Base-by-base conservation (phyloP, 139 green algal species). In the Zygnema cylindricum region DNA sequence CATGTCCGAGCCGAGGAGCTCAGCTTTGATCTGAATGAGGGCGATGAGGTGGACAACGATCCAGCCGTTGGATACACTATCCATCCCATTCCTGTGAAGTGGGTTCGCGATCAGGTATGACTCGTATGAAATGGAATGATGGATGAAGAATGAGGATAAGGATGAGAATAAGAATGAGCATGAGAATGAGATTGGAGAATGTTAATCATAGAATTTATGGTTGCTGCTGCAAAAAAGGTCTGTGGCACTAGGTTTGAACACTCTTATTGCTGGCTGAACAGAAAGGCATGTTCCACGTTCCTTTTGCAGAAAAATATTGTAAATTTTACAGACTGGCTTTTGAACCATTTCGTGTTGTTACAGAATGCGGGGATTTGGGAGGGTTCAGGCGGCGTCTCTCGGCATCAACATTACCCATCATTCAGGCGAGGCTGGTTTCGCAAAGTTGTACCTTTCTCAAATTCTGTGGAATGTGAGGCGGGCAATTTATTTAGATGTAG, bases 381-480 rank as follows among this genome's bases (percentile, higher is more conserved):
- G n/a, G n/a, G n/a, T 79, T 0, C 81, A 87, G 84, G 73, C 84
- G 30, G 76, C 71, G 30, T 25, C 23, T 75, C 39, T 89, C 49
- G 84, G 84, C 2, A 89, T 89, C 30, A 84, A 84, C 75, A 89
- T 89, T 38, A 84, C 73, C 41, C 84, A 89, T 63, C 84, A 89
- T 40, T 89, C 84, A 30, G 84, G 84, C 69, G 76, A 87, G 41
- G 75, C 84, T 16, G 84, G 84, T 38, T 89, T 87, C 23, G 23
- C 75, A 1, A 89, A 89, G 84, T 42, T 89, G 1, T 89, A 87
- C 35, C 76, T 89, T 69, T 43, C 84, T 33, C 41, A 89, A 38
- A 89, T 89, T 39, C 76, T 89, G 84, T 85, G 75, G 76, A 89
- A 89, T 42, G 76, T 89, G 76, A 25, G 30, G 40, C 84, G 84